Evolutionary conservation across 1,139 yeast species (phyloP), one percentile per base, ranked within the genome.

Genomic region (Diutina ranongensis): DNA sequence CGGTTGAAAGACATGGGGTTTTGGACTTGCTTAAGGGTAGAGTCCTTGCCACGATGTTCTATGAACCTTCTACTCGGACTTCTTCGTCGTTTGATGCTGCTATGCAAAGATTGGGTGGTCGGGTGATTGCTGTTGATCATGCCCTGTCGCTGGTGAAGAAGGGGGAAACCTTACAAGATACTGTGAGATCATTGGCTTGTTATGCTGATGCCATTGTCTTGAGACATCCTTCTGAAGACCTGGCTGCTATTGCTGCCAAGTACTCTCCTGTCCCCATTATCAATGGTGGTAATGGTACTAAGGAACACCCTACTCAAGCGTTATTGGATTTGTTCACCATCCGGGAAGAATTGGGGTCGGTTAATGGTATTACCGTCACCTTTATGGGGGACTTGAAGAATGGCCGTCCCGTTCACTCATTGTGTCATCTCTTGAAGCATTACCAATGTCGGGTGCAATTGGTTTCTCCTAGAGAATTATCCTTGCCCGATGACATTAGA

Each of bases 221-320:
- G 64, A 86, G 99, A 72, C 99, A 94, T 62, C 97, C 98, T 53
- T 78, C 80, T 45, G 95, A 85, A 62, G 87, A 82, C 61, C 80
- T 94, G 55, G 96, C 95, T 48, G 88, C 82, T 57, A 80, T 84
- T 63, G 98, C 98, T 50, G 94, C 96, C 55, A 88, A 89, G 63
- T 92, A 81, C 71, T 87, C 97, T 34, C 96, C 96, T 51, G 92
- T 94, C 54, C 98, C 99, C 51, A 85, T 94, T 54, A 82, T 94
- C 63, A 94, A 94, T 62, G 98, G 96, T 60, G 99, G 99, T 62
- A 92, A 92, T 62, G 98, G 98, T 41, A 72, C 96, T 46, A 83
- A 86, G 66, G 98, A 92, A 71, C 99, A 92, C 67, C 99, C 99
- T 57, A 86, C 98, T 25, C 99, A 94, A 69, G 98, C 98, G 2